Base-by-base conservation (phyloP, 2,329 filamentous ascomycete species). In the Sclerotinia minor region DNA sequence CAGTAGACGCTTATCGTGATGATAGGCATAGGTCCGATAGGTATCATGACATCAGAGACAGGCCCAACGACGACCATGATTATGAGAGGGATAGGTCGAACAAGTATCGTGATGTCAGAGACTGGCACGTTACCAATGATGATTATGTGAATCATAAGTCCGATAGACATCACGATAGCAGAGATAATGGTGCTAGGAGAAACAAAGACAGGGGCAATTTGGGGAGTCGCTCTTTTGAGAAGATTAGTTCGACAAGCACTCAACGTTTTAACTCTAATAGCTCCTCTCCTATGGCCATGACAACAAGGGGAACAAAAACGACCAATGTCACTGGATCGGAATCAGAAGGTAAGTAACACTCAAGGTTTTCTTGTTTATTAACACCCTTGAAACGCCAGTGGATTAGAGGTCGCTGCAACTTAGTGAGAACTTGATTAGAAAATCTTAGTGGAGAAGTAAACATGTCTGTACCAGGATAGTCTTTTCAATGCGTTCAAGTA, bases 341-440 rank as follows among this genome's bases (percentile, higher is more conserved):
- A 50, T 26, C 32, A 21, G 35, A 17, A 50, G 59, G 59, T 29
- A 63, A 63, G 59, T 63, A 41, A 32, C n/a, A 26, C 24, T 26
- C 8, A 63, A 24, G 6, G 13, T 38, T 21, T 38, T 24, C 13
- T 24, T 57, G 38, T 15, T 24, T 4, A n/a, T 6, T 1, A 55
- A 21, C 11, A 3, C 19, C 8, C n/a, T 24, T 38, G 21, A 57
- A 41, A 17, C 15, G n/a, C 8, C 11, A 19, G 38, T 24, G 13
- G 13, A 9, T 9, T 3, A n/a, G 21, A 55, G 38, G 52, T 19
- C 17, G 32, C 52, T 4, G 52, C 29, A 53, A 53, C 26, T 21
- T 17, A 17, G 38, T 41, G 38, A 5, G 38, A 41, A 41, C 38
- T 17, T 41, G 5, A 29, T 29, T 29, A 15, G 38, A 41, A 41